Evolutionary conservation across 1,284 basidiomycete species (phyloP).

Genomic region (Rhodotorula sp.): DNA sequence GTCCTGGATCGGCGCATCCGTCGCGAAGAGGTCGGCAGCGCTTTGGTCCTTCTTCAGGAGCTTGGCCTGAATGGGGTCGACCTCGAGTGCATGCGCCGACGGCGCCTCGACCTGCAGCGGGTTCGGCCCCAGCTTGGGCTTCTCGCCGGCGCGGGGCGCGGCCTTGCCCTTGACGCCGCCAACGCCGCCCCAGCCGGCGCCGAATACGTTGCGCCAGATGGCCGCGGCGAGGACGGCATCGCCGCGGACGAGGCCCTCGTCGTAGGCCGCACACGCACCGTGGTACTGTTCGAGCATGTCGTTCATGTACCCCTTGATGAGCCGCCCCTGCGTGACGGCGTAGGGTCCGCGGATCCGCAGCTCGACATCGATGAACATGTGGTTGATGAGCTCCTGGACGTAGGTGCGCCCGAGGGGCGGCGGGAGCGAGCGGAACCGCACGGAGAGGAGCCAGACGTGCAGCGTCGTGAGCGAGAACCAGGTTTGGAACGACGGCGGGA

Average conservation of each 20-base stretch:
- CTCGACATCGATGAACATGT: constrained; percentile 95
- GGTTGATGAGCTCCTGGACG: constrained; percentile 82
- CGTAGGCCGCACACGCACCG: constrained; percentile 77
- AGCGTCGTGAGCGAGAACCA: constrained; percentile 96
- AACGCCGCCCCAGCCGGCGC: constrained; percentile 54
- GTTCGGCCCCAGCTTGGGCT: constrained; percentile 57
- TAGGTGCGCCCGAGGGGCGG: constrained; percentile 64
- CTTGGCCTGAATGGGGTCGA: constrained; percentile 40
- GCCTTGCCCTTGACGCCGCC: constrained; percentile 52
- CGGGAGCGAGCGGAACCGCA: constrained; percentile 83
- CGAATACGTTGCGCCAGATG: constrained; percentile 88
- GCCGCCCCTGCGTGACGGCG: constrained; percentile 69
- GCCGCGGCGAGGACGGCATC: constrained; percentile 83
- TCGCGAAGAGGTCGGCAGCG: constrained; percentile 41
- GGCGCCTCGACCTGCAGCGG: constrained; percentile 18
- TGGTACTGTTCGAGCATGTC: constrained; percentile 87
- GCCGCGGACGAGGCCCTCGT: constrained; percentile 70
- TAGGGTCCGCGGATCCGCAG: constrained; percentile 77
- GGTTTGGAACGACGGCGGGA: constrained; percentile 93
- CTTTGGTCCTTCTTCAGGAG: constrained; percentile 37
- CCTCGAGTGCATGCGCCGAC: constrained; percentile 14
- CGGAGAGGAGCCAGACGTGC: constrained; percentile 86
- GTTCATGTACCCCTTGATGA: constrained; percentile 88
- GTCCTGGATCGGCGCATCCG: constrained; percentile 39
- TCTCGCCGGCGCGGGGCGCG: constrained; percentile 53